Conservation (phyloP, 83 land plant genomes). For the Thuja plicata region DNA sequence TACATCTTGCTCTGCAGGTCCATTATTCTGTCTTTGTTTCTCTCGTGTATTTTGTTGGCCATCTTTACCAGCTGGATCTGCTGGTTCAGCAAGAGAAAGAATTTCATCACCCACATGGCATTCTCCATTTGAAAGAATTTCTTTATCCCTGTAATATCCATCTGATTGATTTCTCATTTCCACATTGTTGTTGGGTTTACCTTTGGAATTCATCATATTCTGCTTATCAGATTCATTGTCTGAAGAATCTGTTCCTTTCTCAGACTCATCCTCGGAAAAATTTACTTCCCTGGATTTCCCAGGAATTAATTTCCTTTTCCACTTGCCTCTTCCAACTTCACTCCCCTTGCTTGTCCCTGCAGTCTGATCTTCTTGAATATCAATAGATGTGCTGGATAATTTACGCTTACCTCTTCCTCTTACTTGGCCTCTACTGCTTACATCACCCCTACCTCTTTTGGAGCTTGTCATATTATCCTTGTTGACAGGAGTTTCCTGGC, state of each 20-base stretch:
- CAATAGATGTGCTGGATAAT: too few relatives aligned
- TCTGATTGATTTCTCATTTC: background rate
- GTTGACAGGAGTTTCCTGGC: background rate
- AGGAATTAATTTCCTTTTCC: background rate
- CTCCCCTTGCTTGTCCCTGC: background rate
- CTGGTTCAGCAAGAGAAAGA: background rate
- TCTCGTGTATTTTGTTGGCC: background rate
- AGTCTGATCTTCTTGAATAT: constrained; percentile 5
- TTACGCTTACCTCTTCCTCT: constrained; percentile 4
- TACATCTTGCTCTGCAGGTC: too few relatives aligned
- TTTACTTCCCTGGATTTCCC: background rate
- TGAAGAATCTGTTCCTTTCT: background rate
- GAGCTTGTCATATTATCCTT: background rate
- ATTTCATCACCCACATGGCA: background rate
- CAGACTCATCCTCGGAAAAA: background rate
- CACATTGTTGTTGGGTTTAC: background rate
- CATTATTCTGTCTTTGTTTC: too few relatives aligned
- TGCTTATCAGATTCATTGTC: background rate
- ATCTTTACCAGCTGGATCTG: background rate
- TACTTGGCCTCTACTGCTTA: background rate
- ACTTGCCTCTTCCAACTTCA: background rate
- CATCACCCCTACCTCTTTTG: background rate
- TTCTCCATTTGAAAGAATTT: background rate
- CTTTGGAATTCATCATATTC: background rate
- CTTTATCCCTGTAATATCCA: background rate